Conservation (phyloP, 495 filamentous ascomycete genomes). For the Penicillium pancosmium region DNA sequence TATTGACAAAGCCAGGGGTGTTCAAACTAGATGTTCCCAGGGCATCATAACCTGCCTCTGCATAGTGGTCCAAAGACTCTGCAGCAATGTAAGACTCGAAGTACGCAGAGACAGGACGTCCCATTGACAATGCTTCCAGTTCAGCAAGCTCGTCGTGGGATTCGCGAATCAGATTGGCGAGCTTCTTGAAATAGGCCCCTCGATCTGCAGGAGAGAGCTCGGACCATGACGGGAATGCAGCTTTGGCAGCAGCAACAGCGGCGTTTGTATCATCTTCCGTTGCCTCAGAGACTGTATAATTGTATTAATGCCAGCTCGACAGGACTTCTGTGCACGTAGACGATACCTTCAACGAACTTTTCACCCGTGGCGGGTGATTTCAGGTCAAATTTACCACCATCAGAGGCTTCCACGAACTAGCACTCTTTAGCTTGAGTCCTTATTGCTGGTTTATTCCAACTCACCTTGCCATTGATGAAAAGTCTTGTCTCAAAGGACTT, state of each 20-base stretch:
- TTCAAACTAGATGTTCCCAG: conserved; percentile 58
- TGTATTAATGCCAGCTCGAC: background rate
- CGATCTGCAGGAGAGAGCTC: conserved; percentile 44
- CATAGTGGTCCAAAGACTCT: conserved; percentile 26
- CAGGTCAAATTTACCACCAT: conserved; percentile 21
- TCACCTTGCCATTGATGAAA: conserved; percentile 25
- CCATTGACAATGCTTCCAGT: conserved; percentile 42
- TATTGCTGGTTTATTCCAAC: background rate
- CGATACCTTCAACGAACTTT: conserved; percentile 20
- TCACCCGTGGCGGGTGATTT: conserved; percentile 19
- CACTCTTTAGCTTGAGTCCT: background rate
- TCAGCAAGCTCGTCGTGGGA: conserved; percentile 50
- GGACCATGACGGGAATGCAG: conserved; percentile 62
- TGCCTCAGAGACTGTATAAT: conserved; percentile 42
- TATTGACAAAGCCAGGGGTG: conserved; percentile 57
- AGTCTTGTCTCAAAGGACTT: conserved; percentile 25
- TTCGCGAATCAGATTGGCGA: conserved; percentile 52
- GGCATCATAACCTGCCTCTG: conserved; percentile 25
- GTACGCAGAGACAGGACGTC: conserved; percentile 32
- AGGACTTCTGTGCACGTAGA: background rate
- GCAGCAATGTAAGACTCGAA: conserved; percentile 20
- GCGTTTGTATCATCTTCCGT: conserved; percentile 55
- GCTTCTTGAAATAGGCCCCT: conserved; percentile 50
- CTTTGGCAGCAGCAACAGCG: conserved; percentile 61
- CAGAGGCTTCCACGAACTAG: conserved; percentile 29